Percentiles rank a stretch among this genome's conserved stretches.
These are phyloP conservation scores for Tinospora cordifolia DNA, from an alignment of 164 flowering plant genomes.

Conservation along the genomic window DNA sequence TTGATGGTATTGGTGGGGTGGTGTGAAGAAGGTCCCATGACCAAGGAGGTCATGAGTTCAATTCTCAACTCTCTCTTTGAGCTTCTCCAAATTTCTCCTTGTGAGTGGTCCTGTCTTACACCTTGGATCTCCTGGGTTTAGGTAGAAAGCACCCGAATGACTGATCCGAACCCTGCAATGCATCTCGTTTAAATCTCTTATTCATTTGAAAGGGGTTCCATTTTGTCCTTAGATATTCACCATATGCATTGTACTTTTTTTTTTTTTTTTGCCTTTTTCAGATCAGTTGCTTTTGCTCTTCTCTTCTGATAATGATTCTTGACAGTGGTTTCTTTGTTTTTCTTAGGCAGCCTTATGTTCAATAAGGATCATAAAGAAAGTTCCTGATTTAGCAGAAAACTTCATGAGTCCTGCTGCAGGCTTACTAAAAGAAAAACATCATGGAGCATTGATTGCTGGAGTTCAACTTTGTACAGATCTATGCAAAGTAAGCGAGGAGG, in stretches of 20 bases:
- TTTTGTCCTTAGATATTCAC: background rate
- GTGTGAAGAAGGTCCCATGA: background rate
- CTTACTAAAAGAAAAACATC: constrained; percentile 93
- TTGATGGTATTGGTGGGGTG: background rate
- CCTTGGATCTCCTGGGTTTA: too few species aligned
- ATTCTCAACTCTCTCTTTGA: too few species aligned
- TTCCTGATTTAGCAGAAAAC: constrained; percentile 94
- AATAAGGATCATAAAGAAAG: constrained; percentile 89
- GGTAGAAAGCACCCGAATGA: background rate
- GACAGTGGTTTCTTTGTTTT: constrained; percentile 8
- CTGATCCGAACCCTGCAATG: background rate
- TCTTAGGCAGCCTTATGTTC: constrained; percentile 91
- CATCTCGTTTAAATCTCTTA: background rate
- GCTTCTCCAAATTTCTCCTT: too few species aligned
- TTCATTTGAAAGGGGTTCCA: background rate
- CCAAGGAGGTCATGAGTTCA: too few species aligned
- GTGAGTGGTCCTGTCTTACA: too few species aligned
- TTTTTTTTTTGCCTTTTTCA: background rate
- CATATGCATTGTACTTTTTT: background rate
- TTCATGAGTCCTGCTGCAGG: constrained; percentile 75
- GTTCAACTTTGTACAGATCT: constrained; percentile 92
- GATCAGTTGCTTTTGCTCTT: background rate
- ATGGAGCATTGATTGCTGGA: constrained; percentile 85
- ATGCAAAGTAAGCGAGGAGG: constrained; percentile 81
- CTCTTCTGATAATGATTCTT: background rate